A percentile compares a stretch with the other conserved stretches of the same genome.
phyloP scores from a whole-genome alignment of 2,329 filamentous ascomycete genomes.

The Colletotrichum caudatum region DNA sequence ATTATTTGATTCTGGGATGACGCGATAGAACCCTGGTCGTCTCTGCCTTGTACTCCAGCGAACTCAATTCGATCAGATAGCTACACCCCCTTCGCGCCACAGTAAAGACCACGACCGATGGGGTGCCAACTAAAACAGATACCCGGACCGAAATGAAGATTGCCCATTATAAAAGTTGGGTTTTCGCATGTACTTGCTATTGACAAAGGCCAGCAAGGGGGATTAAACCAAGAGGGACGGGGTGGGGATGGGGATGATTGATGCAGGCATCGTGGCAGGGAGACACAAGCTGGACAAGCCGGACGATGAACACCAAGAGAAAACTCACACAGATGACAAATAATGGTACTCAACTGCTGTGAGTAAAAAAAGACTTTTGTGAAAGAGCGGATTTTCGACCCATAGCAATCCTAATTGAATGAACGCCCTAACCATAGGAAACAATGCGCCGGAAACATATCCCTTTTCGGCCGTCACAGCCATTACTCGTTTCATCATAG shows the following conservation, averaged over 20 bases:
- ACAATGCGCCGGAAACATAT: slow-evolving; percentile 6
- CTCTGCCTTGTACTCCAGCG: background rate
- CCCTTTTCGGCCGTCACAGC: slow-evolving; percentile 20
- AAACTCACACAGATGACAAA: background rate
- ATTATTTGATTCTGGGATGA: background rate
- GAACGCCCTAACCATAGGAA: slow-evolving; percentile 20
- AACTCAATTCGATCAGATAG: background rate
- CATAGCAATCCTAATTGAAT: background rate
- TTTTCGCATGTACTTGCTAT: background rate
- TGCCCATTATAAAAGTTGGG: background rate
- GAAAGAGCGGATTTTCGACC: background rate
- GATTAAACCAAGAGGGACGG: background rate
- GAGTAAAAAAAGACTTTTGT: background rate
- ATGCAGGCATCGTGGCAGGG: background rate
- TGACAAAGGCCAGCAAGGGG: background rate
- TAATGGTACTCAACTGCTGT: background rate
- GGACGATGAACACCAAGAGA: background rate
- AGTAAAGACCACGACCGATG: background rate
- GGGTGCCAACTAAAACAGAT: background rate
- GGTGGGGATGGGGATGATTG: background rate
- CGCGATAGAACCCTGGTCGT: background rate
- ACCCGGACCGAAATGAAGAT: background rate
- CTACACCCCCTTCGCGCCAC: background rate
- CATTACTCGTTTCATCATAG: slow-evolving; percentile 29
- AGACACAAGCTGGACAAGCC: background rate